Percentiles rank a stretch among this genome's conserved stretches.
phyloP scores from a whole-genome alignment of 495 filamentous ascomycete species.

The Penicillium psychrofluorescens region DNA sequence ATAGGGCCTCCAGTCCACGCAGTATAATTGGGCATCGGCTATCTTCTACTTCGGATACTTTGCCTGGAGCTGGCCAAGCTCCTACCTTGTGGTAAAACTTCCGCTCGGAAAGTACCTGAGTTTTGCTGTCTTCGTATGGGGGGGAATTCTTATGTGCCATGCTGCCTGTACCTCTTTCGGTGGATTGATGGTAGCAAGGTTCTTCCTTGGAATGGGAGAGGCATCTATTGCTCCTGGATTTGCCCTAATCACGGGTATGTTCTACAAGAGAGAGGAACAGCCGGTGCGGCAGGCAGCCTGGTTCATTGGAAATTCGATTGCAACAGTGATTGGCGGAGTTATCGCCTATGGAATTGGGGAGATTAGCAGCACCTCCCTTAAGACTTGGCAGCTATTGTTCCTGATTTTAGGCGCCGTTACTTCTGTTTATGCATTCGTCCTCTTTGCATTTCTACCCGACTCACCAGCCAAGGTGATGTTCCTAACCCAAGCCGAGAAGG shows the following conservation, averaged over 20 bases:
- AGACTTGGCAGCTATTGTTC: conserved; percentile 33
- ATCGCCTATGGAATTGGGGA: conserved; percentile 38
- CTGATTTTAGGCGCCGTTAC: conserved; percentile 31
- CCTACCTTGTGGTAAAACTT: conserved; percentile 43
- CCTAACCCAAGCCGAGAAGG: conserved; percentile 35
- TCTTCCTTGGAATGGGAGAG: conserved; percentile 50
- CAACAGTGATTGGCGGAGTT: conserved; percentile 38
- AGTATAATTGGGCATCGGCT: conserved; percentile 43
- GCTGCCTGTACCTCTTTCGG: conserved; percentile 42
- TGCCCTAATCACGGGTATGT: conserved; percentile 51
- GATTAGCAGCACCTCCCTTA: conserved; percentile 12
- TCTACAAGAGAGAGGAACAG: conserved; percentile 47
- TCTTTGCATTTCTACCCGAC: conserved; percentile 38
- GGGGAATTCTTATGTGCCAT: conserved; percentile 25
- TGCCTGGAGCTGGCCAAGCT: conserved; percentile 43
- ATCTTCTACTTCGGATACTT: conserved; percentile 48
- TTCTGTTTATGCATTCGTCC: conserved; percentile 26
- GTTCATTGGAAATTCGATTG: conserved; percentile 46
- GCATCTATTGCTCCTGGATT: conserved; percentile 51
- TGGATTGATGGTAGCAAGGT: conserved; percentile 42
- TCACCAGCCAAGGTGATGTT: conserved; percentile 39
- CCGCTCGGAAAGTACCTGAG: conserved; percentile 45
- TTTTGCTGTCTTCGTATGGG: conserved; percentile 24
- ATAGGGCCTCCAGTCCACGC: conserved; percentile 25
- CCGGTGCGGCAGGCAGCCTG: conserved; percentile 47